These are phyloP conservation scores for Zygosaccharomyces siamensis DNA, from an alignment of 805 yeast genomes.

Conservation along the genomic window DNA sequence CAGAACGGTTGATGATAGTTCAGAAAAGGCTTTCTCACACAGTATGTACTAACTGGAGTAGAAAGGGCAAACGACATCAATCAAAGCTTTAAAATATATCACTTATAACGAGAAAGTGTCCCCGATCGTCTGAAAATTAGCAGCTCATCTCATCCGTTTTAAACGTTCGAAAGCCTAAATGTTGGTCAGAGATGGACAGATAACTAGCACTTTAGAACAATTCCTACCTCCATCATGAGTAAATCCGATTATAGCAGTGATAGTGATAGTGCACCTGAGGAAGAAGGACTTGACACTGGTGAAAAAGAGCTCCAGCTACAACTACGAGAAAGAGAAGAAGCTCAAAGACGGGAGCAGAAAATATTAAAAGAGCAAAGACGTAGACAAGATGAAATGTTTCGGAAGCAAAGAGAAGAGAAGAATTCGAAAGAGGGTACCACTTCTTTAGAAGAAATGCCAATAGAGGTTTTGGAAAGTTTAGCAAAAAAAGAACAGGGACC, in stretches of 20 bases:
- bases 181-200: background rate
- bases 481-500: constrained; percentile 9
- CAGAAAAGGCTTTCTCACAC: too few species aligned
- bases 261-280: constrained; percentile 45
- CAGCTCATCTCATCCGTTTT: background rate
- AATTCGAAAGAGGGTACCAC: constrained; percentile 20
- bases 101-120: background rate
- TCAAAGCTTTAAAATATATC: background rate
- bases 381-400: constrained; percentile 25
- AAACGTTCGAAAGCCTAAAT: background rate
- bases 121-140: background rate
- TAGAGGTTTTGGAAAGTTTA: constrained; percentile 36
- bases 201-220: background rate
- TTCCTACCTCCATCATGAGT: background rate
- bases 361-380: constrained; percentile 34
- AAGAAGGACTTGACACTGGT: constrained; percentile 37
- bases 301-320: constrained; percentile 23
- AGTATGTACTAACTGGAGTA: too few species aligned
- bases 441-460: constrained; percentile 39
- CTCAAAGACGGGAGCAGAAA: constrained; percentile 23
- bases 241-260: constrained; percentile 15
- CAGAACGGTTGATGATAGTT: too few species aligned
- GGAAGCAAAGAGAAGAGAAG: constrained; percentile 32
- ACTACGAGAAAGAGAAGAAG: constrained; percentile 27
- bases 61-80: too few species aligned